Percentiles rank a stretch among this genome's conserved stretches.
These are phyloP conservation scores for Phaffomyces opuntiae DNA, from an alignment of 805 yeast genomes.

Conservation along the genomic window DNA sequence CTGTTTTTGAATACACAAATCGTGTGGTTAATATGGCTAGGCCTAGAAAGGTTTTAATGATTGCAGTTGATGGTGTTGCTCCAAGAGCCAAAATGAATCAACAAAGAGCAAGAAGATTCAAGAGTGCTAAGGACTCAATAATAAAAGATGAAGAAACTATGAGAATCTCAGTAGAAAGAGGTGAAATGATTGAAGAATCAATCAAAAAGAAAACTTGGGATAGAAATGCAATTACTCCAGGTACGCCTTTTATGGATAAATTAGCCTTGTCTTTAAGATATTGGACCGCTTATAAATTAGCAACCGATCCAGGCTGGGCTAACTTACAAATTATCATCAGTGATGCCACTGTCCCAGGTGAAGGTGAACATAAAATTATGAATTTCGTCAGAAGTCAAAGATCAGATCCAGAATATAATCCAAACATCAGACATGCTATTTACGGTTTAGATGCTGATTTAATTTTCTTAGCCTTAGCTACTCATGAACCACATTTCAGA, in stretches of 20 bases:
- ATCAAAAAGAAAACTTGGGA: slow-evolving; percentile 84
- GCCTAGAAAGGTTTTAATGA: slow-evolving; percentile 86
- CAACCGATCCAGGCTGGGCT: slow-evolving; percentile 85
- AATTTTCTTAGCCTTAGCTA: slow-evolving; percentile 84
- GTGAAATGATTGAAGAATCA: slow-evolving; percentile 72
- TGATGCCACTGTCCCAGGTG: slow-evolving; percentile 97
- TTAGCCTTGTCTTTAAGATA: slow-evolving; percentile 76
- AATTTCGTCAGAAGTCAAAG: slow-evolving; percentile 76
- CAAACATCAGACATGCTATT: slow-evolving; percentile 85
- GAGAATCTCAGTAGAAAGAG: slow-evolving; percentile 30
- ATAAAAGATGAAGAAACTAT: slow-evolving; percentile 68
- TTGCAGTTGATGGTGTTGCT: slow-evolving; percentile 98
- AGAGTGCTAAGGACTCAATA: slow-evolving; percentile 86
- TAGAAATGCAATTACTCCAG: slow-evolving; percentile 94
- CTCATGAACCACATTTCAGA: slow-evolving; percentile 94
- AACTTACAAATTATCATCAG: slow-evolving; percentile 68
- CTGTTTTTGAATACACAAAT: slow-evolving; percentile 87
- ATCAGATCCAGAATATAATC: slow-evolving; percentile 64
- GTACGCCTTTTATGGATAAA: slow-evolving; percentile 93
- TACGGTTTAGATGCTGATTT: slow-evolving; percentile 96
- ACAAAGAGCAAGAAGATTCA: slow-evolving; percentile 87
- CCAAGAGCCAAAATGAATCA: slow-evolving; percentile 98
- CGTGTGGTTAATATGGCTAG: slow-evolving; percentile 89
- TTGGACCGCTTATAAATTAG: slow-evolving; percentile 80
- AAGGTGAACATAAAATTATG: slow-evolving; percentile 98